phyloP scores from a whole-genome alignment of 2,329 filamentous ascomycete species.

The Chaetoscypha palmicola region DNA sequence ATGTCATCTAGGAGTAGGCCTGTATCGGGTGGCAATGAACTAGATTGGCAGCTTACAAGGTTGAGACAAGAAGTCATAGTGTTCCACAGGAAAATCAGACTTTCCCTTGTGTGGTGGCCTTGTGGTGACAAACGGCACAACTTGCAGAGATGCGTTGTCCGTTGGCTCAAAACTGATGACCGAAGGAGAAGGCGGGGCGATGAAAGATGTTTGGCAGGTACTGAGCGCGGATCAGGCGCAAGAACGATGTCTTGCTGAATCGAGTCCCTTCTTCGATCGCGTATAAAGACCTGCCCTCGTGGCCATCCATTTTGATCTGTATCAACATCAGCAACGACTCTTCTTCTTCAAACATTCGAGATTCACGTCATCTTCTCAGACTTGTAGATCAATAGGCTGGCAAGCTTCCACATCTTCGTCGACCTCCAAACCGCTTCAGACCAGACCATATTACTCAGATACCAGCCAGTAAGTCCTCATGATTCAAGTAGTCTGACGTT shows the following conservation, averaged over 20 bases:
- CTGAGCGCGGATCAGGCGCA: background rate
- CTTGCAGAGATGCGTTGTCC: conserved; percentile 26
- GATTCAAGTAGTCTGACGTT: conserved; percentile 10
- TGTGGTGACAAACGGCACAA: conserved; percentile 9
- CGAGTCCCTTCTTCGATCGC: background rate
- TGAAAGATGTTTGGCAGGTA: conserved; percentile 5
- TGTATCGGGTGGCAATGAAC: background rate
- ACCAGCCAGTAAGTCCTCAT: conserved; percentile 23
- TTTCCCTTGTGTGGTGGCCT: conserved; percentile 5
- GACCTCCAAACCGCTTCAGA: background rate
- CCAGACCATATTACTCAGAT: no score
- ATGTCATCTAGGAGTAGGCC: conserved; percentile 9
- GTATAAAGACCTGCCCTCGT: conserved; percentile 24
- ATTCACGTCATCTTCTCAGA: conserved; percentile 15
- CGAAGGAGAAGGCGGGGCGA: conserved; percentile 10
- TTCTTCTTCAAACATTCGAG: conserved; percentile 16
- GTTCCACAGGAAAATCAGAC: conserved; percentile 4
- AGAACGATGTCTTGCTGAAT: conserved; percentile 1
- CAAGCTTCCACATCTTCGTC: background rate
- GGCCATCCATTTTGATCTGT: conserved; percentile 11
- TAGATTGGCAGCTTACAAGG: conserved; percentile 3
- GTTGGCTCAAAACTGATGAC: conserved; percentile 17
- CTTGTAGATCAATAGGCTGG: background rate
- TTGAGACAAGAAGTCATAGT: conserved; percentile 5
- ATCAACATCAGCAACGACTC: conserved; percentile 24